Conservation (phyloP, 257 asterid species). For the Mentha longifolia region DNA sequence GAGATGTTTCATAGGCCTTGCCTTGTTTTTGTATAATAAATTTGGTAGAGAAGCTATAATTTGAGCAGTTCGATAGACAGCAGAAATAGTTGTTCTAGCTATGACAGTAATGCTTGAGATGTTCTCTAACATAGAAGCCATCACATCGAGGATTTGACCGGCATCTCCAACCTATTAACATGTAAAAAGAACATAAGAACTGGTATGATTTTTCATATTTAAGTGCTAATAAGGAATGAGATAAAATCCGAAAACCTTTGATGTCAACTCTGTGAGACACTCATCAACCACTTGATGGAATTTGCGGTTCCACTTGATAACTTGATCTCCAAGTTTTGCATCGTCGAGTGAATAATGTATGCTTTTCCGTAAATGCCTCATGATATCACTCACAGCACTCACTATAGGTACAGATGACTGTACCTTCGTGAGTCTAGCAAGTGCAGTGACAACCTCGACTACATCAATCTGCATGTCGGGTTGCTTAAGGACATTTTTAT, state of each 20-base stretch:
- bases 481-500: constrained; percentile 79
- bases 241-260: constrained; percentile 54
- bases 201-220: not conserved
- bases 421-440: constrained; percentile 68
- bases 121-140: constrained; percentile 91
- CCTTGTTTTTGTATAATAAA: constrained; percentile 43
- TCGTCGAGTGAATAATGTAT: constrained; percentile 85
- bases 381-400: constrained; percentile 84
- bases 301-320: constrained; percentile 70
- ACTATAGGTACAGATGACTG: constrained; percentile 80
- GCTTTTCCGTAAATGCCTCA: constrained; percentile 94
- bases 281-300: constrained; percentile 84
- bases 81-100: constrained; percentile 83
- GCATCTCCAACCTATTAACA: constrained; percentile 86
- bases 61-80: constrained; percentile 83
- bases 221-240: not conserved
- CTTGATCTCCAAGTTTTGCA: constrained; percentile 70
- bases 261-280: constrained; percentile 78
- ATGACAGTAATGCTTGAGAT: constrained; percentile 76
- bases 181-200: constrained; percentile 24
- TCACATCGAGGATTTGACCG: constrained; percentile 82
- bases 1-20: not conserved
- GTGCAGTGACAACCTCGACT: constrained; percentile 71
- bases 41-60: constrained; percentile 76
- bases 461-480: constrained; percentile 93